Evolutionary conservation across 148 eudicot species (phyloP).

Genomic region (Vaccinium darrowii): DNA sequence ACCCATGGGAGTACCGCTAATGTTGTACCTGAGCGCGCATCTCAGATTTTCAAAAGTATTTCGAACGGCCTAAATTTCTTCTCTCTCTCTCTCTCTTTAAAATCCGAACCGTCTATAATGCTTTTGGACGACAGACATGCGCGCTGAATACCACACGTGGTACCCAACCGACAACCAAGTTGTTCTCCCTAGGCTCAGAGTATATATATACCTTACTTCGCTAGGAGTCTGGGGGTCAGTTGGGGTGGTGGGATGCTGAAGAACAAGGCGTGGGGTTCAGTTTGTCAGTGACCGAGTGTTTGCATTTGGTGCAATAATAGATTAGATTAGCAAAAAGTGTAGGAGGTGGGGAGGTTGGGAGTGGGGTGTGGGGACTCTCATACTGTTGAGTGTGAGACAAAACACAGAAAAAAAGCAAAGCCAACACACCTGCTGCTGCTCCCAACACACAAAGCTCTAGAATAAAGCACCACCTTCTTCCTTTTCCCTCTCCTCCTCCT

Average conservation of each 20-base stretch:
- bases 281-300: not conserved
- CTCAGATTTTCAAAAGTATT: too few relatives aligned
- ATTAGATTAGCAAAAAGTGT: not conserved
- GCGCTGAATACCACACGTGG: too few relatives aligned
- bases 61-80: too few relatives aligned
- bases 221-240: not conserved
- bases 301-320: constrained; percentile 1
- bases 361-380: not conserved
- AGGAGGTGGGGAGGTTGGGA: not conserved
- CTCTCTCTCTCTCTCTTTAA: too few relatives aligned
- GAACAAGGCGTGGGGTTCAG: not conserved
- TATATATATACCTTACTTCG: not conserved
- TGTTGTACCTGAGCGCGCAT: too few relatives aligned
- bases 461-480: not conserved
- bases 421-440: not conserved
- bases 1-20: too few relatives aligned
- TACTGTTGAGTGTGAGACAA: constrained; percentile 4
- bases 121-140: too few relatives aligned
- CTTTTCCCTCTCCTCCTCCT: not conserved
- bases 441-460: not conserved
- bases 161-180: too few relatives aligned
- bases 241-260: not conserved
- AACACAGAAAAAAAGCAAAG: not conserved
- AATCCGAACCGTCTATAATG: too few relatives aligned
- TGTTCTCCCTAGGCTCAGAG: too few relatives aligned